Evolutionary conservation across 2,329 filamentous ascomycete species (phyloP), one percentile per base, ranked within the genome.

Genomic region (Ambrosiella xylebori): DNA sequence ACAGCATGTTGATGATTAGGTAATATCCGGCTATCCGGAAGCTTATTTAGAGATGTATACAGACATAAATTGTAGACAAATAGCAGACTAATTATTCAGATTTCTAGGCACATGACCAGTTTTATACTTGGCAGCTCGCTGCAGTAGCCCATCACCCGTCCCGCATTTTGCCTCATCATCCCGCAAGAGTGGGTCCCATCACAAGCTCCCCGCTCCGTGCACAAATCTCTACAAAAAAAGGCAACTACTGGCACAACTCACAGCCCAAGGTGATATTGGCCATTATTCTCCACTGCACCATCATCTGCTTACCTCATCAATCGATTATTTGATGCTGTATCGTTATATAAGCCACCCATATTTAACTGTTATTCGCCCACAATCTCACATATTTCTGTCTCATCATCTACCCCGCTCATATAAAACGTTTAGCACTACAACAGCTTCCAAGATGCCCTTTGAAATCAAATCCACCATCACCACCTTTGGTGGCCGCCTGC

Each of bases 401-500:
- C 45, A 49, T 19, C 45, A 49, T 36, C 47, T 35, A 11, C 47
- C 8, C n/a, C n/a, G n/a, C 11, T 47, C 9, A 15, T 15, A 17
- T 47, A 47, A 47, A 38, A 1, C 51, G 8, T 36, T 37, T n/a
- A 53, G 9, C 15, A 9, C 12, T 15, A 7, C 13, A 3, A 5
- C 27, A 19, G 6, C 27, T 12, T 13, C 11, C 52, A 54, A 19
- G 17, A 54, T 54, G 52, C 39, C 52, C 36, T 89, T 97, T 76
- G 87, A 86, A 68, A 95, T 86, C 64, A 94, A 86, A 69, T 85
- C 88, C 61, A 88, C 86, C 62, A 95, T 97, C 71, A 79, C 84
- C 75, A 87, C 83, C 70, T 97, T 96, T 69, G 91, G 90, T 68
- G 93, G 93, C 68, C 89, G 89, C 73, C 85, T 98, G 61, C 80